A percentile compares a stretch with the other conserved stretches of the same genome.
Conservation (phyloP, 2,329 filamentous ascomycete species). For the Rutstroemia sp. region DNA sequence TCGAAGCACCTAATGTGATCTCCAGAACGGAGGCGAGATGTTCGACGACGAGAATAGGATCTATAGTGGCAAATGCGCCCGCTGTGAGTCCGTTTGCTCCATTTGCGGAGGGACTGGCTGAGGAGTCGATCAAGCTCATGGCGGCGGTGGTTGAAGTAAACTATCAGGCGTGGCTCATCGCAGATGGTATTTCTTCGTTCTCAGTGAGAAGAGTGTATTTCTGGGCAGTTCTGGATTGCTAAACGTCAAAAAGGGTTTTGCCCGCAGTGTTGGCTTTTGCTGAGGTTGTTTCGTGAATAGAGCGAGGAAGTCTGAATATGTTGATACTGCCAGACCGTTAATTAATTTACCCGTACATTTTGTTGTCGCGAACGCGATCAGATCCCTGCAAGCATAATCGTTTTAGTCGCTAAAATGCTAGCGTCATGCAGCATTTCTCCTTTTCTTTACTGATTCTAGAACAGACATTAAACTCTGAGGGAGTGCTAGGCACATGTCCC, state of each 20-base stretch:
- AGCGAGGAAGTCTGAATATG: conserved; percentile 14
- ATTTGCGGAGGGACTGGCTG: conserved; percentile 25
- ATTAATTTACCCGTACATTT: neutral
- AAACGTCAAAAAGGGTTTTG: conserved; percentile 1
- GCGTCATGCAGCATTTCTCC: conserved; percentile 4
- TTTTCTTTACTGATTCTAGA: neutral
- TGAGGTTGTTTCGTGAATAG: conserved; percentile 11
- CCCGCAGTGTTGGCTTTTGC: neutral
- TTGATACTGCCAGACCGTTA: conserved; percentile 12
- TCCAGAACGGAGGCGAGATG: conserved; percentile 64
- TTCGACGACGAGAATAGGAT: conserved; percentile 63
- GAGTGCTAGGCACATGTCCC: no score
- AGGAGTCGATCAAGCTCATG: conserved; percentile 28
- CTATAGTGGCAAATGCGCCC: conserved; percentile 45
- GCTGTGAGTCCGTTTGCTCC: conserved; percentile 25
- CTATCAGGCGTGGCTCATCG: conserved; percentile 21
- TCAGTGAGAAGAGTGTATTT: conserved; percentile 1
- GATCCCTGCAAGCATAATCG: conserved; percentile 5
- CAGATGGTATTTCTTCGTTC: conserved; percentile 6
- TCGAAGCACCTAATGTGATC: conserved; percentile 66
- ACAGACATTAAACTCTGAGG: neutral
- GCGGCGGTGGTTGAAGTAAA: conserved; percentile 14
- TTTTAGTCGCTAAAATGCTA: neutral
- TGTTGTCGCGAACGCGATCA: conserved; percentile 9
- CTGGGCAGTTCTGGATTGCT: no score